Evolutionary conservation across 2,329 filamentous ascomycete genomes (phyloP), one percentile per base, ranked within the genome.

Genomic region (Ustilaginoidea virens): DNA sequence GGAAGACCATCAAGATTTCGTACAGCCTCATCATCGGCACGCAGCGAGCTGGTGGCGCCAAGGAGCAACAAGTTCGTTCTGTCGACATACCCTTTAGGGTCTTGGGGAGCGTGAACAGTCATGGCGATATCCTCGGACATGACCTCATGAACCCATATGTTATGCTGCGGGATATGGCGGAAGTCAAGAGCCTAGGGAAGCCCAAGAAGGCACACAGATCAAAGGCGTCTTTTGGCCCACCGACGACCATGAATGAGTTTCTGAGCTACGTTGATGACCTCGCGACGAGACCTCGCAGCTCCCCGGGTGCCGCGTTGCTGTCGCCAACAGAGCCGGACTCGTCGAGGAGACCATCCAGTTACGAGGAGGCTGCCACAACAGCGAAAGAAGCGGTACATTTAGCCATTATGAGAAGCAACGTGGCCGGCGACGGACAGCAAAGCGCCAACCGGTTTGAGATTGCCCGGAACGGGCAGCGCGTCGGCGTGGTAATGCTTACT

Each of bases 401-500:
- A 35, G 80, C 90, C 9, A 93, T 96, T 34, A 63, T 94, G 30
- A 75, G 82, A 38, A 85, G 82, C 46, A 83, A 83, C 40, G 58
- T 76, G 39, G 66, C 72, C 0, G 61, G 62, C 3, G 65, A 71
- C 25, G 68, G 71, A n/a, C 74, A 76, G 20, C 77, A 83, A 42
- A 86, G 80, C 46, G 71, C 78, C n/a, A 94, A 93, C 44, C 75
- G 85, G 22, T 98, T 96, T 49, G 86, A 93, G 47, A 96, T 98
- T 48, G 78, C 87, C 9, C 79, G 87, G 10, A 86, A 85, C 44
- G 86, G 86, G n/a, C 75, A 76, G 32, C 76, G 76, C n/a, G 86
- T 98, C 9, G 87, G 81, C 3, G 82, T 92, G 5, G 72, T 98
- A 31, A 85, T 86, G 55, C 67, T 98, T 18, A 80, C 86, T 5